phyloP scores from a whole-genome alignment of 345 rosid species.

The Eucalyptus curtisii region DNA sequence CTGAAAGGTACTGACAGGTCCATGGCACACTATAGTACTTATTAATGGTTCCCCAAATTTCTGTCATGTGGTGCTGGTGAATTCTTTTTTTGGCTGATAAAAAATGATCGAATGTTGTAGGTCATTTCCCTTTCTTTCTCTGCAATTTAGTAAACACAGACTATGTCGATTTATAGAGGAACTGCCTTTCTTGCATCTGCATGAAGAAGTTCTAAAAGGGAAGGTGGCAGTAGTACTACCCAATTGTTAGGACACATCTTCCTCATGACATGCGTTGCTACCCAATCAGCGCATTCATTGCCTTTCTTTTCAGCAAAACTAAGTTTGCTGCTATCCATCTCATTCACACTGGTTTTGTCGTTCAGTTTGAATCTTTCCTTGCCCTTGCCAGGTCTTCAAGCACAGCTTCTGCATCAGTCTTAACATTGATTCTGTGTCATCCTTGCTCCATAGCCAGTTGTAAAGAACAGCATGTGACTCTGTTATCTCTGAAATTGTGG shows the following conservation, averaged over 20 bases:
- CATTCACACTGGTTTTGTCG: not conserved
- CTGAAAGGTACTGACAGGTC: not conserved
- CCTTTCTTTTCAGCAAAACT: not conserved
- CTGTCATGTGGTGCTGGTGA: not conserved
- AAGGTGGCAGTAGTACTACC: not conserved
- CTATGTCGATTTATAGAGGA: not conserved
- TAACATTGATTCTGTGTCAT: not conserved
- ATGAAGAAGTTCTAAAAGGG: not conserved
- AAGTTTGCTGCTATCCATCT: not conserved
- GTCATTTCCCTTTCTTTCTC: not conserved
- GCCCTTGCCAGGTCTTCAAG: not conserved
- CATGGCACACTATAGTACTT: not conserved
- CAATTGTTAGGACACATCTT: not conserved
- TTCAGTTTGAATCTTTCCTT: not conserved
- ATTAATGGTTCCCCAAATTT: not conserved
- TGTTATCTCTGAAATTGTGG: not conserved
- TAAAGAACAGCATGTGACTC: not conserved
- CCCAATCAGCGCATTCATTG: not conserved
- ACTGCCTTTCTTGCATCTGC: not conserved
- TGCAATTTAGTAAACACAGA: not conserved
- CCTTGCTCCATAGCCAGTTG: not conserved
- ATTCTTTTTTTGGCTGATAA: not conserved
- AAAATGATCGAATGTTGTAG: not conserved
- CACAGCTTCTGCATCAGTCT: not conserved
- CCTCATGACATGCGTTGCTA: not conserved